phyloP scores from a whole-genome alignment of 1,284 basidiomycete genomes.

The Ganoderma lingzhi region DNA sequence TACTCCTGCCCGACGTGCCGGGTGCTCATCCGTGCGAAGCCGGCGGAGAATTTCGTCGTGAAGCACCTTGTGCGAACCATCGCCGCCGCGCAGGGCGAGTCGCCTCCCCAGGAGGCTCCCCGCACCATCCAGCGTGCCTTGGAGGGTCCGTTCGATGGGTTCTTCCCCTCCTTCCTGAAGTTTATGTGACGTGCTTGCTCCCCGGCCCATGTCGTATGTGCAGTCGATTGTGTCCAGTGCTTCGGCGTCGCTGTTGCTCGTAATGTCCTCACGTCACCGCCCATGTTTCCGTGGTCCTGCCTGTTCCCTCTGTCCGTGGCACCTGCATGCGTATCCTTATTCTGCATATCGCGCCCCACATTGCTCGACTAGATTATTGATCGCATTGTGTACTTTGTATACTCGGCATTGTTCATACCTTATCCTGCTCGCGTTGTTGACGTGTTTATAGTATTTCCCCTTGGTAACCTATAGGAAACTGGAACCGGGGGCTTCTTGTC shows the following conservation, averaged over 20 bases:
- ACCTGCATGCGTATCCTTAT: slow-evolving; percentile 10
- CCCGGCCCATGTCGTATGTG: neutral
- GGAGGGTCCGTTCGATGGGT: slow-evolving; percentile 57
- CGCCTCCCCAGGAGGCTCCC: slow-evolving; percentile 45
- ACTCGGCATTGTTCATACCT: slow-evolving; percentile 1
- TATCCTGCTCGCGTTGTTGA: slow-evolving; percentile 1
- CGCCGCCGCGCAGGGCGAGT: slow-evolving; percentile 55
- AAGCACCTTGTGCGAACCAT: slow-evolving; percentile 62
- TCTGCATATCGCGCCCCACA: neutral
- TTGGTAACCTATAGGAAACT: neutral
- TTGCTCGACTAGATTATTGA: slow-evolving; percentile 2
- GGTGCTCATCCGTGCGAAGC: slow-evolving; percentile 52
- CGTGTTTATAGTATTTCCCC: neutral
- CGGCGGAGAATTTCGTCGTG: slow-evolving; percentile 65
- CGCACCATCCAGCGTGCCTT: slow-evolving; percentile 30
- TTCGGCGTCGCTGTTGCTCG: neutral
- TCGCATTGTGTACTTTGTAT: slow-evolving; percentile 13
- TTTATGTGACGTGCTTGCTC: slow-evolving; percentile 1
- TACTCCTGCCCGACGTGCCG: slow-evolving; percentile 77
- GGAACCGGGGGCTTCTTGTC: neutral
- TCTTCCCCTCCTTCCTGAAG: slow-evolving; percentile 49
- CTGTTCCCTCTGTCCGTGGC: neutral
- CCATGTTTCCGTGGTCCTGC: neutral
- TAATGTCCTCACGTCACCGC: neutral
- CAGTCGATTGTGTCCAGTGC: neutral